Percentiles rank a stretch among this genome's conserved stretches.
Conservation (phyloP, 2,329 filamentous ascomycete species). For the Fusarium sterilihyphosum region DNA sequence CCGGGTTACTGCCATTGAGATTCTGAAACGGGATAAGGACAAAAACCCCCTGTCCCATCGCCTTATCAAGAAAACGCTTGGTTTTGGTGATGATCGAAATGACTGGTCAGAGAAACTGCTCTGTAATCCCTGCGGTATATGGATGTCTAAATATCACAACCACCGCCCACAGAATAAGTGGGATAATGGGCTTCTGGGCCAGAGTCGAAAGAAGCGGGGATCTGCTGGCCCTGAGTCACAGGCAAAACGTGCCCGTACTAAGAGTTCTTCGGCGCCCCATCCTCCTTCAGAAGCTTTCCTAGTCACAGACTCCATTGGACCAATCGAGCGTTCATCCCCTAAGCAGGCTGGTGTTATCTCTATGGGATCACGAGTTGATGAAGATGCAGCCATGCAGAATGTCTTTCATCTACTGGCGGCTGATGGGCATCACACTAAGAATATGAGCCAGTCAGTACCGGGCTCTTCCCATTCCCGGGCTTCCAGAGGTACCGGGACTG, state of each 20-base stretch:
- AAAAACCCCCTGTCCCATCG: conserved; percentile 74
- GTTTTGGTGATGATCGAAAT: conserved; percentile 69
- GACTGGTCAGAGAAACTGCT: conserved; percentile 77
- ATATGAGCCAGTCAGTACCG: conserved; percentile 41
- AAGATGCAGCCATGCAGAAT: conserved; percentile 6
- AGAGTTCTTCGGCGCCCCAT: conserved; percentile 57
- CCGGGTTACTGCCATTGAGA: conserved; percentile 77
- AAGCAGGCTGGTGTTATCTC: conserved; percentile 35
- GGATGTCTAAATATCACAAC: conserved; percentile 86
- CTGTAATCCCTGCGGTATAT: conserved; percentile 96
- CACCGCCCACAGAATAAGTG: conserved; percentile 88
- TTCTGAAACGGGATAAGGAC: conserved; percentile 69
- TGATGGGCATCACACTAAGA: conserved; percentile 14
- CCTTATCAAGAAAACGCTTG: conserved; percentile 79
- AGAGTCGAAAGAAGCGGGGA: conserved; percentile 61
- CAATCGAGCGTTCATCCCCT: conserved; percentile 53
- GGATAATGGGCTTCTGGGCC: conserved; percentile 70
- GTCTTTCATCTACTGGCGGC: background rate
- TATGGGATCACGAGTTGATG: conserved; percentile 26
- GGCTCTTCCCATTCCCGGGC: conserved; percentile 65
- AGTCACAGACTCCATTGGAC: conserved; percentile 63
- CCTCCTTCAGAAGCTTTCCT: conserved; percentile 65
- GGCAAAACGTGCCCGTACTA: conserved; percentile 60
- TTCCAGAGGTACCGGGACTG: conserved; percentile 64
- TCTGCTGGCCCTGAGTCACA: conserved; percentile 54